These are phyloP conservation scores for Rhinocladiella mackenziei DNA, from an alignment of 2,329 filamentous ascomycete genomes.

Conservation along the genomic window DNA sequence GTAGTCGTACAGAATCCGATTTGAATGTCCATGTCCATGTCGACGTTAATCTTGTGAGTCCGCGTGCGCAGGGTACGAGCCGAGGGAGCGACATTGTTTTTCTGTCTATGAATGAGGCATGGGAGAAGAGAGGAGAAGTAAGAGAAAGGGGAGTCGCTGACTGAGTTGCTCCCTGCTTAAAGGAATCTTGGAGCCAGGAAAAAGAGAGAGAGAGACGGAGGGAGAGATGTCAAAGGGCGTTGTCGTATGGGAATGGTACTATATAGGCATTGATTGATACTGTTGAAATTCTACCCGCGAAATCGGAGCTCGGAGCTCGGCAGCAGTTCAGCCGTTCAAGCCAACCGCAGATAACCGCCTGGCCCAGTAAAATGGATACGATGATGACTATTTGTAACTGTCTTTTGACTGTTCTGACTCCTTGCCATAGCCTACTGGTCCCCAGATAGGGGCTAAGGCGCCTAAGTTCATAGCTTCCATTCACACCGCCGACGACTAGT, in stretches of 20 bases:
- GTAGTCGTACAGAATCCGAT: slow-evolving; percentile 13
- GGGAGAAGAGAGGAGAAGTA: not conserved
- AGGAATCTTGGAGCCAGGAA: no score
- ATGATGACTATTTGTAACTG: no score
- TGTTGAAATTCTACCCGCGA: slow-evolving; percentile 2
- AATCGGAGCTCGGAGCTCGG: slow-evolving; percentile 14
- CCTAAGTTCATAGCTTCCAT: no score
- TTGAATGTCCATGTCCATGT: no score
- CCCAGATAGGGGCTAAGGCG: no score
- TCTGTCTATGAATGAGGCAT: not conserved
- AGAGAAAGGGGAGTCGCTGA: not conserved
- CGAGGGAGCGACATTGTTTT: slow-evolving; percentile 24
- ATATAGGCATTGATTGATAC: no score
- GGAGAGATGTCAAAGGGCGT: slow-evolving; percentile 2
- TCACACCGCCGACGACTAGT: no score
- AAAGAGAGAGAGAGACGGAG: not conserved
- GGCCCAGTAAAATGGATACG: no score
- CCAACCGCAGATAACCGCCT: no score
- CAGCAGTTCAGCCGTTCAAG: not conserved
- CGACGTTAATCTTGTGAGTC: slow-evolving; percentile 13
- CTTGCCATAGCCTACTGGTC: no score
- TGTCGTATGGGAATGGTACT: no score
- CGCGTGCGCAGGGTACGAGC: slow-evolving; percentile 20
- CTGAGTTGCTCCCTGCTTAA: not conserved
- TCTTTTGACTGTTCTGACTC: no score